Base-by-base conservation (phyloP, 305 asterid genomes). In the Fraxinus sp. region DNA sequence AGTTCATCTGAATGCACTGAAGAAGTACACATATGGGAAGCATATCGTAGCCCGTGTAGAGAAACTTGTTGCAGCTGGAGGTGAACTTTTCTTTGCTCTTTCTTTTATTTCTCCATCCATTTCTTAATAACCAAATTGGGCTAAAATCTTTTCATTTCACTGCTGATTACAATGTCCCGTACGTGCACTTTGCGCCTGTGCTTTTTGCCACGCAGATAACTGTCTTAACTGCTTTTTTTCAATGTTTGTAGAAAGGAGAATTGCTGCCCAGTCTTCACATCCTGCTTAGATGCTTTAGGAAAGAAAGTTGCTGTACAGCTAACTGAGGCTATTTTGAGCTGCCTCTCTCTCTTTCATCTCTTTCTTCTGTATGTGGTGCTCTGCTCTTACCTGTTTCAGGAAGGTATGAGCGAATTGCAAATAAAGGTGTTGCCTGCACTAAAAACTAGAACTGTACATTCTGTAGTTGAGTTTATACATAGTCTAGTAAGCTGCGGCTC, bases 241-340 rank as follows among this genome's bases (percentile, higher is more conserved):
- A 13, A 62, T 80, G 9, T 70, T n/a, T 57, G 82, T 89, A 95
- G 99, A 95, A 86, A 91, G 98, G 91, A 91, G 99, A 85, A 94
- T 89, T 35, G 97, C 98, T 71, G 97, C 93, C 46, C 94, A 90
- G 88, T 35, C 85, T 82, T 83, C 88, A 74, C 82, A 88, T 64
- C 89, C 89, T 18, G 85, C 88, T 20, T 90, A 89, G 89, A 85
- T 76, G 81, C 71, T 36, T 84, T 84, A 86, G 90, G 93, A 87
- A 90, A 85, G 89, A 81, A 84, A 88, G 89, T 83, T 84, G 90
- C 84, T 93, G 98, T 95, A 95, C 98, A 90, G 97, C 98, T 95
- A 91, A 95, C 91, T 44, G 92, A 89, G 90, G 91, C 89, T 88
- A 90, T 91, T 88, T 90, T 87, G 91, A 87, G 91, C 93, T 86